Evolutionary conservation across 1,284 basidiomycete genomes (phyloP).

Genomic region (Ceratobasidium sp.): DNA sequence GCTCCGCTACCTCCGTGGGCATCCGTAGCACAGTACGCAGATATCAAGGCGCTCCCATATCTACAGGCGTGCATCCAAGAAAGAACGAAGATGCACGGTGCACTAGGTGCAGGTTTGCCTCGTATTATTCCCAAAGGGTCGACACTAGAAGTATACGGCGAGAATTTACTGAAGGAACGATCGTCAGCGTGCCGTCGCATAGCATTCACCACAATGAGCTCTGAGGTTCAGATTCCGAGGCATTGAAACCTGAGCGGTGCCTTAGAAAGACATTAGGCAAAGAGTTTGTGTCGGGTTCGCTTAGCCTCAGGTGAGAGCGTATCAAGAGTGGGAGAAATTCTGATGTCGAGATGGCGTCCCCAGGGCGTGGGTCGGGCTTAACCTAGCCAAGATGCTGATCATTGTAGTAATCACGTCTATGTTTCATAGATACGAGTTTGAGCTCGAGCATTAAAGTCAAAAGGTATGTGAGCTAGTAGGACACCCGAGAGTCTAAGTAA

Average conservation of each 20-base stretch:
- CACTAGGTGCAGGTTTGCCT: conserved; percentile 85
- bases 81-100: conserved; percentile 83
- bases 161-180: conserved; percentile 77
- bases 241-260: conserved; percentile 58
- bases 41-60: conserved; percentile 78
- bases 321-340: conserved; percentile 65
- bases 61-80: conserved; percentile 88
- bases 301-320: conserved; percentile 53
- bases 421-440: conserved; percentile 78
- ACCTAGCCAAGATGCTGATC: conserved; percentile 80
- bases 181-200: conserved; percentile 80
- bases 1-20: conserved; percentile 2
- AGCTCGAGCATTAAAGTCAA: conserved; percentile 70
- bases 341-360: neutral
- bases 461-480: conserved; percentile 61
- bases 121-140: conserved; percentile 74
- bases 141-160: conserved; percentile 70
- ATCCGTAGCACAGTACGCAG: conserved; percentile 55
- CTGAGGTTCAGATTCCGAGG: conserved; percentile 17
- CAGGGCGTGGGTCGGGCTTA: conserved; percentile 57
- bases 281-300: conserved; percentile 82
- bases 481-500: neutral
- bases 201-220: conserved; percentile 77
- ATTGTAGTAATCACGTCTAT: conserved; percentile 81
- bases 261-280: conserved; percentile 75